Conservation (phyloP, 495 filamentous ascomycete genomes). For the Aspergillus bertholletiae region DNA sequence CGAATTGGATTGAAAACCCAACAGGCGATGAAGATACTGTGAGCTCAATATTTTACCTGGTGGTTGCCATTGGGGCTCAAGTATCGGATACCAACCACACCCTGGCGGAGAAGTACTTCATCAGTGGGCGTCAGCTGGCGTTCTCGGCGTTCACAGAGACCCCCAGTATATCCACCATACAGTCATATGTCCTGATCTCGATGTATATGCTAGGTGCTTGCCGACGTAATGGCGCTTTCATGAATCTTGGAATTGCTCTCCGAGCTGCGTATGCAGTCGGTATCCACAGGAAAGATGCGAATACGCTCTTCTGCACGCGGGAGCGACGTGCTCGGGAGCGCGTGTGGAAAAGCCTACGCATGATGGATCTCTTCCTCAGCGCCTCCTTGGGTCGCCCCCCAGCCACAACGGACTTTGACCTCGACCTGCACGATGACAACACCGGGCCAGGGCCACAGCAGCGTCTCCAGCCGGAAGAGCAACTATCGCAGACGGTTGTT, state of each 20-base stretch:
- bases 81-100: slow-evolving; percentile 43
- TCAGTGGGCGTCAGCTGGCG: slow-evolving; percentile 52
- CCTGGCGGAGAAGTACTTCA: slow-evolving; percentile 48
- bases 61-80: slow-evolving; percentile 60
- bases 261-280: slow-evolving; percentile 59
- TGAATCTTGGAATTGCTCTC: slow-evolving; percentile 51
- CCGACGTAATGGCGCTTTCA: slow-evolving; percentile 59
- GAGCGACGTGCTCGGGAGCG: slow-evolving; percentile 50
- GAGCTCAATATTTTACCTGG: slow-evolving; percentile 55
- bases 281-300: slow-evolving; percentile 58
- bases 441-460: slow-evolving; percentile 17
- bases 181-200: slow-evolving; percentile 55
- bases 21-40: slow-evolving; percentile 40
- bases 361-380: slow-evolving; percentile 58
- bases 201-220: slow-evolving; percentile 60
- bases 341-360: slow-evolving; percentile 59
- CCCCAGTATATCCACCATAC: slow-evolving; percentile 53
- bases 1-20: slow-evolving; percentile 40
- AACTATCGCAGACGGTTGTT: slow-evolving; percentile 33
- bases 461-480: slow-evolving; percentile 24
- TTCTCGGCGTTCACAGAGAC: slow-evolving; percentile 54
- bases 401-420: slow-evolving; percentile 55
- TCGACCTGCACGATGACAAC: slow-evolving; percentile 42
- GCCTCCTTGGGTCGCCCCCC: slow-evolving; percentile 59
- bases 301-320: slow-evolving; percentile 50